Percentiles rank a stretch among this genome's conserved stretches.
Conservation (phyloP, 2,329 filamentous ascomycete species). For the Stachybotrys elegans region DNA sequence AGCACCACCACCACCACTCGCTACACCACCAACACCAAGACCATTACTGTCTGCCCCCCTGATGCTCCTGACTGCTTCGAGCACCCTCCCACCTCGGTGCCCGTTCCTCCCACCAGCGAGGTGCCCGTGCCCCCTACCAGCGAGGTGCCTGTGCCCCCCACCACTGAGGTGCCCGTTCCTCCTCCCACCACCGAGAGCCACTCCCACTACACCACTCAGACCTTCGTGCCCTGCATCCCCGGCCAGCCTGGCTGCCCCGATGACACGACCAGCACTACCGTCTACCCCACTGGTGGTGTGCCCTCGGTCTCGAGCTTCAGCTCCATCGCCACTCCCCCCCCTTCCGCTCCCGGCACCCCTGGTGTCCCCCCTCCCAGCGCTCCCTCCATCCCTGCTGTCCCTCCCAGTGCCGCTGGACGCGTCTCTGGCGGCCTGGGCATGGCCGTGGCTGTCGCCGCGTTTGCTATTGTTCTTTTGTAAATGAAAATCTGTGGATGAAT, state of each 20-base stretch:
- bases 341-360: conserved; percentile 1
- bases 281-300: conserved; percentile 1
- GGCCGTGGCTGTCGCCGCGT: conserved; percentile 24
- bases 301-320: neutral
- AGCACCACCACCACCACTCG: conserved; percentile 12
- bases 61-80: neutral
- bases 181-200: conserved; percentile 22
- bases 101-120: conserved; percentile 9
- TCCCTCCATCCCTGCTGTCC: conserved; percentile 13
- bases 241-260: conserved; percentile 23
- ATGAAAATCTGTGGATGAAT: too few relatives aligned
- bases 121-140: conserved; percentile 11
- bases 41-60: conserved; percentile 11
- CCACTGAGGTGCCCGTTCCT: conserved; percentile 1
- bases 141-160: conserved; percentile 2
- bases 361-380: neutral
- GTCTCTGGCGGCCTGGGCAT: conserved; percentile 21
- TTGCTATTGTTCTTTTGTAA: conserved; percentile 29
- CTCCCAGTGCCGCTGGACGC: conserved; percentile 26
- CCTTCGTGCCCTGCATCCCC: conserved; percentile 25
- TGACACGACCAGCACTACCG: conserved; percentile 22
- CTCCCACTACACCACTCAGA: conserved; percentile 25
- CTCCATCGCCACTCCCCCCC: neutral
- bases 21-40: conserved; percentile 16
- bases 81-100: conserved; percentile 4